Evolutionary conservation across 345 rosid species (phyloP).

Genomic region (Populus euphratica): DNA sequence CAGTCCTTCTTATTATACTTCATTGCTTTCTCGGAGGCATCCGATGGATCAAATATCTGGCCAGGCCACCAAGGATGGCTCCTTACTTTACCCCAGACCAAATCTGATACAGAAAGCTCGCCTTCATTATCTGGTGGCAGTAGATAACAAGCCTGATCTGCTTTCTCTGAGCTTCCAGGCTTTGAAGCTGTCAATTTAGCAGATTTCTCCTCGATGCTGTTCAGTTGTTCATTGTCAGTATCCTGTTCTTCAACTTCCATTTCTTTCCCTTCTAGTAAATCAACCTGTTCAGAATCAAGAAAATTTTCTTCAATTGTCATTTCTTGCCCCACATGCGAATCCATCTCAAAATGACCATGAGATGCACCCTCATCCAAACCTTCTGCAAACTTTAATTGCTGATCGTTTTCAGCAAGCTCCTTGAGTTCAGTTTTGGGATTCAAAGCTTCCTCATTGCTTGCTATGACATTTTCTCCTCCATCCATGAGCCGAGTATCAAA

Average conservation of each 20-base stretch:
- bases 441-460: constrained; percentile 1
- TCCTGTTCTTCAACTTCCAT: constrained; percentile 41
- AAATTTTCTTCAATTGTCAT: constrained; percentile 24
- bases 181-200: constrained; percentile 10
- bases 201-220: constrained; percentile 20
- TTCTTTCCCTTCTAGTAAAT: constrained; percentile 29
- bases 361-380: constrained; percentile 2
- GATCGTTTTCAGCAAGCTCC: constrained; percentile 3
- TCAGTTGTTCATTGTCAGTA: constrained; percentile 26
- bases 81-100: constrained; percentile 78
- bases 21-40: constrained; percentile 61
- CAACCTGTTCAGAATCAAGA: constrained; percentile 28
- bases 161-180: constrained; percentile 24
- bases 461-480: constrained; percentile 11
- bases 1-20: constrained; percentile 56
- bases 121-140: constrained; percentile 42
- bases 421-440: constrained; percentile 2
- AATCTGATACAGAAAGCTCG: constrained; percentile 47
- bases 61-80: constrained; percentile 94
- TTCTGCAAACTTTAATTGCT: constrained; percentile 1
- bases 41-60: constrained; percentile 64
- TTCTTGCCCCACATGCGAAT: constrained; percentile 12
- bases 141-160: constrained; percentile 39
- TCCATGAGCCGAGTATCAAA: neutral
- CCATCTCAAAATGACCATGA: constrained; percentile 7